Evolutionary conservation across 1,139 yeast genomes (phyloP), one percentile per base, ranked within the genome.

Genomic region (Blastobotrys elegans): DNA sequence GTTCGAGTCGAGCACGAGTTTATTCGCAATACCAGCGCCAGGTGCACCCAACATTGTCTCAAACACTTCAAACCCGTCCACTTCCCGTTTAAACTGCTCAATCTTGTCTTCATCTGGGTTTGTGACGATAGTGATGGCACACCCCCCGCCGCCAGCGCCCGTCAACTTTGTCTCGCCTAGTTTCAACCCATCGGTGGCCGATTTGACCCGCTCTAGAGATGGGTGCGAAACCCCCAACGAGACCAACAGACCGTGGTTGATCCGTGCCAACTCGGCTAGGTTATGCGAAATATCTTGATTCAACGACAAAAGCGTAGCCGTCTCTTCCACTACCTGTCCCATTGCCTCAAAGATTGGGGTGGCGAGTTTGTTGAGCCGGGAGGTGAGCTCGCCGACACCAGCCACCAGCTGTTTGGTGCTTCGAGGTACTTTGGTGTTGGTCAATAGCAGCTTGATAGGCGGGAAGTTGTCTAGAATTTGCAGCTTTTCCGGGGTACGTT

Each of bases 81-180:
- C 70, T 68, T 40, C 71, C 59, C 56, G 48, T 14, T 63, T 64
- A 51, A 75, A 65, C 14, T 62, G 54, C 1, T 54, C 56, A 10
- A 75, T 56, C 11, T 68, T 67, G 1, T 73, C 73, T 7, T 66
- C 67, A 2, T 70, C 71, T 10, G 72, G 73, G 44, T 78, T 82
- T 44, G 79, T 72, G 11, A 90, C 73, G 45, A 92, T 70, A 0
- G 97, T 92, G 49, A 94, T 84, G 17, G 97, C 96, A 70, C 99
- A 92, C 1, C 99, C 99, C 40, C 99, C 99, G 17, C 98, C 98
- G 22, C 99, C 99, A 0, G 98, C 98, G 38, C 99, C 99, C 0
- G 98, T 92, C 51, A 92, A 74, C 65, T 92, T 92, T 1, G 99
- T 90, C 51, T 86, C 82, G 5, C 99, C 99, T 31, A 92, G 67